These are phyloP conservation scores for Linderniella brevidens DNA, from an alignment of 257 asterid genomes.

Conservation along the genomic window DNA sequence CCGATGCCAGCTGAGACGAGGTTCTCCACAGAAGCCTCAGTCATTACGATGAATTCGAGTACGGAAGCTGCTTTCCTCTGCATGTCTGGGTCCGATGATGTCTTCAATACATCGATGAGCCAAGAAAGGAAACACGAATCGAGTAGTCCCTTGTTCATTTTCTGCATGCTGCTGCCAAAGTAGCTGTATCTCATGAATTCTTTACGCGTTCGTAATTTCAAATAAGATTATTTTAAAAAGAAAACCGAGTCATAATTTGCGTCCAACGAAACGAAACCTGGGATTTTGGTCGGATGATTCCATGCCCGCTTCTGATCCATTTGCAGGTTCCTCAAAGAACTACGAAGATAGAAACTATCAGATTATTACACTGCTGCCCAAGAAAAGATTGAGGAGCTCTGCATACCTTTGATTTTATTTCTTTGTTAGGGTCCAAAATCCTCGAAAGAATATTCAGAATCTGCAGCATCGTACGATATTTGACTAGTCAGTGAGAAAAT, in stretches of 20 bases:
- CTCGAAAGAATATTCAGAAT: slow-evolving; percentile 56
- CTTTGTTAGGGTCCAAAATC: slow-evolving; percentile 71
- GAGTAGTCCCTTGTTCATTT: slow-evolving; percentile 16
- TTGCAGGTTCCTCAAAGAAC: slow-evolving; percentile 39
- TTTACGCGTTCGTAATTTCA: too few species aligned
- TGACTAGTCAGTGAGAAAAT: slow-evolving; percentile 7
- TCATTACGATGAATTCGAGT: slow-evolving; percentile 35
- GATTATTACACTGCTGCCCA: slow-evolving; percentile 3
- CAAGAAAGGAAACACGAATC: slow-evolving; percentile 38
- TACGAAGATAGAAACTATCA: slow-evolving; percentile 15
- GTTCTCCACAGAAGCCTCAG: slow-evolving; percentile 22
- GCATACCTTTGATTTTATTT: slow-evolving; percentile 49
- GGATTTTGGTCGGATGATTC: too few species aligned
- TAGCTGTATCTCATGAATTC: not conserved
- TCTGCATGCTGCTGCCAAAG: slow-evolving; percentile 32
- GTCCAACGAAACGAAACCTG: too few species aligned
- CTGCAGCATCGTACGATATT: slow-evolving; percentile 27
- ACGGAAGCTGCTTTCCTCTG: slow-evolving; percentile 69
- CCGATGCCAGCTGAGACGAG: slow-evolving; percentile 33
- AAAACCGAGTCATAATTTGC: too few species aligned
- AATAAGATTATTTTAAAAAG: too few species aligned
- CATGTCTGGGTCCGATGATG: slow-evolving; percentile 29
- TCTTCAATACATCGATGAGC: slow-evolving; percentile 52
- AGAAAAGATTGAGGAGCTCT: too few species aligned
- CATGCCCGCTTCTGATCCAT: slow-evolving; percentile 18